Evolutionary conservation across 805 yeast genomes (phyloP).

Genomic region (Pichia scutulata): DNA sequence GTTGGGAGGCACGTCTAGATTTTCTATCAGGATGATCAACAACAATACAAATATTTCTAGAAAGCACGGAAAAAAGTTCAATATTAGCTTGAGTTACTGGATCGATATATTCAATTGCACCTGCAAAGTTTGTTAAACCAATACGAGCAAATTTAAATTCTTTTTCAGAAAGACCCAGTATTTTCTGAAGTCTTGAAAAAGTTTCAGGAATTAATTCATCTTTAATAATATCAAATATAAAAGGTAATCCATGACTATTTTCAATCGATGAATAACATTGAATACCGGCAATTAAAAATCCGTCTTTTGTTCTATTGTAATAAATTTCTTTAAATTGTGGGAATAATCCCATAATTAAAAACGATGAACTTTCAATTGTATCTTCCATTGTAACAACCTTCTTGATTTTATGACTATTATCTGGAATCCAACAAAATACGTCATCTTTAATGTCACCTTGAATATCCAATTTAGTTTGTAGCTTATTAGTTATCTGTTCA

Average conservation of each 20-base stretch:
- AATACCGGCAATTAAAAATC: slow-evolving; percentile 50
- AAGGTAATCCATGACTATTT: slow-evolving; percentile 75
- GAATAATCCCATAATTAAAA: slow-evolving; percentile 39
- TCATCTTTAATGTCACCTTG: slow-evolving; percentile 38
- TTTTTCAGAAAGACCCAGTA: slow-evolving; percentile 68
- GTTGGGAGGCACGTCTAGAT: slow-evolving; percentile 44
- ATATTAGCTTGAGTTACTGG: slow-evolving; percentile 48
- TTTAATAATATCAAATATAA: slow-evolving; percentile 62
- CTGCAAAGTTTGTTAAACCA: slow-evolving; percentile 40
- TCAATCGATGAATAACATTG: slow-evolving; percentile 70
- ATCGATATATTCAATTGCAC: slow-evolving; percentile 30
- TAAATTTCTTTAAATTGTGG: slow-evolving; percentile 28
- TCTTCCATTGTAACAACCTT: slow-evolving; percentile 29
- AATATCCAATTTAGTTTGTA: slow-evolving; percentile 48
- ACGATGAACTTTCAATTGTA: slow-evolving; percentile 33
- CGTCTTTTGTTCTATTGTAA: slow-evolving; percentile 20
- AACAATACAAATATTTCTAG: slow-evolving; percentile 38
- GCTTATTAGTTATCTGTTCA: slow-evolving; percentile 43
- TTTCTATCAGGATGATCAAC: slow-evolving; percentile 84
- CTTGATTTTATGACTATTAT: slow-evolving; percentile 21
- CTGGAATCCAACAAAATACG: slow-evolving; percentile 53
- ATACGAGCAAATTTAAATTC: slow-evolving; percentile 73
- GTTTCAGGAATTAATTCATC: slow-evolving; percentile 60
- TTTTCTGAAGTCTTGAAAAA: slow-evolving; percentile 55
- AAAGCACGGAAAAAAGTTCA: slow-evolving; percentile 41